These are phyloP conservation scores for Moesziomyces sp. DNA, from an alignment of 1,284 basidiomycete genomes.

Conservation along the genomic window DNA sequence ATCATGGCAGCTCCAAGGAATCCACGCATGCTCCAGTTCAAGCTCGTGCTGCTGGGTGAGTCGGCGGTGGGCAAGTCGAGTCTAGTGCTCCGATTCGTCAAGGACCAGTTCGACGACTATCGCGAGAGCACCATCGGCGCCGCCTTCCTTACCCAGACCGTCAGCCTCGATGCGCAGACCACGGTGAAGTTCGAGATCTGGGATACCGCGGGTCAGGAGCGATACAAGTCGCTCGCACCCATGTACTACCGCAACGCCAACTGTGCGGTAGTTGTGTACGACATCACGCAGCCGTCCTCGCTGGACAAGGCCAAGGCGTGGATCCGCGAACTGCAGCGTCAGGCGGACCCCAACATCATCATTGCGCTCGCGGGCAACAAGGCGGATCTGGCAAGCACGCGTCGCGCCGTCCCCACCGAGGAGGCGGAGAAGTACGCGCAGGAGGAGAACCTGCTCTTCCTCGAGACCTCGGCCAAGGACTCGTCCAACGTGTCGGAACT, in stretches of 20 bases:
- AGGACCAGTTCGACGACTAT: constrained; percentile 98
- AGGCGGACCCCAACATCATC: constrained; percentile 91
- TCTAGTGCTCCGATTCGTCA: constrained; percentile 92
- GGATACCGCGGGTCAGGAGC: constrained; percentile 86
- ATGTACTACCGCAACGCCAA: constrained; percentile 68
- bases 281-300: constrained; percentile 70
- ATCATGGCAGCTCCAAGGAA: constrained; percentile 43
- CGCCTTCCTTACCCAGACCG: constrained; percentile 95
- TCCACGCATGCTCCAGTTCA: constrained; percentile 55
- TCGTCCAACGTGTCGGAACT: constrained; percentile 88
- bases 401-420: constrained; percentile 58
- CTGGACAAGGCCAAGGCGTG: constrained; percentile 96
- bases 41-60: constrained; percentile 74
- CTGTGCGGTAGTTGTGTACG: constrained; percentile 66
- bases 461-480: constrained; percentile 93
- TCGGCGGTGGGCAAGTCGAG: constrained; percentile 98
- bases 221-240: constrained; percentile 72
- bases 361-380: constrained; percentile 93
- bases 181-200: constrained; percentile 98
- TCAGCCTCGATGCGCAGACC: constrained; percentile 86
- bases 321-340: constrained; percentile 95
- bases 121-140: constrained; percentile 75
- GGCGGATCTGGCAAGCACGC: constrained; percentile 79
- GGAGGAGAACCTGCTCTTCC: constrained; percentile 94
- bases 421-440: constrained; percentile 88